Evolutionary conservation across 768 basidiomycete species (phyloP).

Genomic region (Tephrocybe sp.): DNA sequence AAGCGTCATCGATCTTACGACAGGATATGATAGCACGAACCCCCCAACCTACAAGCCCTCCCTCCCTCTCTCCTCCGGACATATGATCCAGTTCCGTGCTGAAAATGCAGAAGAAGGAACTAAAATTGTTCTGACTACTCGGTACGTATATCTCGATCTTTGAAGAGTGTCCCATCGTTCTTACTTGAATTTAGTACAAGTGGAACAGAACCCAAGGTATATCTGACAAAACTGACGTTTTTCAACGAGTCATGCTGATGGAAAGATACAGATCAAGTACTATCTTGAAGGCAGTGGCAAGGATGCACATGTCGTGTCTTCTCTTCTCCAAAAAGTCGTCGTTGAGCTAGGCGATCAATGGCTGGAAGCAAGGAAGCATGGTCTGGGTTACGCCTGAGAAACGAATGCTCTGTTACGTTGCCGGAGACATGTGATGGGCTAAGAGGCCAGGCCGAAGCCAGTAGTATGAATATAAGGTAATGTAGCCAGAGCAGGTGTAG

Average conservation of each 20-base stretch:
- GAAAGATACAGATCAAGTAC: slow-evolving; percentile 69
- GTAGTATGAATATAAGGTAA: no score
- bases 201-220: slow-evolving; percentile 84
- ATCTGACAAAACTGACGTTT: no score
- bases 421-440: no score
- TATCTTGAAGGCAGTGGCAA: slow-evolving; percentile 80
- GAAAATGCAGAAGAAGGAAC: slow-evolving; percentile 36
- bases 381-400: slow-evolving; percentile 10
- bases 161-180: not conserved
- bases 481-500: not conserved
- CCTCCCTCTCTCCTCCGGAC: slow-evolving; percentile 71
- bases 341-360: slow-evolving; percentile 61
- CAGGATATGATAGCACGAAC: slow-evolving; percentile 74
- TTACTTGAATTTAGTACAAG: slow-evolving; percentile 55
- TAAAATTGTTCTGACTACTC: slow-evolving; percentile 64
- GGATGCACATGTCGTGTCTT: slow-evolving; percentile 43
- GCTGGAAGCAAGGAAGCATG: slow-evolving; percentile 59
- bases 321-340: slow-evolving; percentile 53
- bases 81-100: slow-evolving; percentile 83
- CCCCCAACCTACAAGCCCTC: slow-evolving; percentile 60
- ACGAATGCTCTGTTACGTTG: no score
- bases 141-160: slow-evolving; percentile 38
- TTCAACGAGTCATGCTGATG: no score
- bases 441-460: no score
- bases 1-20: slow-evolving; percentile 72